A percentile compares a stretch with the other conserved stretches of the same genome.
Evolutionary conservation across 139 green algal species (phyloP).

Genomic region (Chlamydomonas sp.): DNA sequence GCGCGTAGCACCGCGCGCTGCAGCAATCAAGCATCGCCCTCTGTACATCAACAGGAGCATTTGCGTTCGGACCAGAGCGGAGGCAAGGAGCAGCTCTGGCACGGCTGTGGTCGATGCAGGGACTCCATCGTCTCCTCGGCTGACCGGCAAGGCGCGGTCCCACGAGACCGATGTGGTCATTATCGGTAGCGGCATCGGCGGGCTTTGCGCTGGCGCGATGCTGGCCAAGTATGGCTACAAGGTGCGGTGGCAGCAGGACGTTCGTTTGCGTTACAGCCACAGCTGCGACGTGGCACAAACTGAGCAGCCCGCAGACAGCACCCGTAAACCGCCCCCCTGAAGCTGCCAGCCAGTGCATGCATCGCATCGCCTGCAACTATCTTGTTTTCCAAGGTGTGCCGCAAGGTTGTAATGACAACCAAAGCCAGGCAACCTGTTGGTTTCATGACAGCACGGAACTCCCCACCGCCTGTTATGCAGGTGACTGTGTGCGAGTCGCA

Average conservation of each 20-base stretch:
- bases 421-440: background rate
- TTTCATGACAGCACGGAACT: background rate
- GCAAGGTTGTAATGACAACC: background rate
- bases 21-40: too few relatives aligned
- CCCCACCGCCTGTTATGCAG: slow-evolving; percentile 43
- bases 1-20: too few relatives aligned
- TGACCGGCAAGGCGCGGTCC: slow-evolving; percentile 34
- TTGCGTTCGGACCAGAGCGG: too few relatives aligned
- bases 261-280: background rate
- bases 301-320: background rate
- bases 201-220: slow-evolving; percentile 83
- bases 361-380: background rate
- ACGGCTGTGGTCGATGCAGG: background rate
- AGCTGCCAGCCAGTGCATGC: background rate
- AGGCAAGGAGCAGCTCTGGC: background rate
- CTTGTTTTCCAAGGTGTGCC: background rate
- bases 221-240: slow-evolving; percentile 88
- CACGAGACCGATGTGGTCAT: slow-evolving; percentile 81
- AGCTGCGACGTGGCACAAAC: too few relatives aligned
- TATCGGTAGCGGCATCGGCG: slow-evolving; percentile 84
- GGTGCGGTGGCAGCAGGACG: slow-evolving; percentile 44
- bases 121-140: background rate
- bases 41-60: too few relatives aligned
- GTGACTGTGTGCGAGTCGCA: slow-evolving; percentile 89
- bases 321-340: background rate